phyloP scores from a whole-genome alignment of 768 basidiomycete genomes.

The Calocybe cyanea region DNA sequence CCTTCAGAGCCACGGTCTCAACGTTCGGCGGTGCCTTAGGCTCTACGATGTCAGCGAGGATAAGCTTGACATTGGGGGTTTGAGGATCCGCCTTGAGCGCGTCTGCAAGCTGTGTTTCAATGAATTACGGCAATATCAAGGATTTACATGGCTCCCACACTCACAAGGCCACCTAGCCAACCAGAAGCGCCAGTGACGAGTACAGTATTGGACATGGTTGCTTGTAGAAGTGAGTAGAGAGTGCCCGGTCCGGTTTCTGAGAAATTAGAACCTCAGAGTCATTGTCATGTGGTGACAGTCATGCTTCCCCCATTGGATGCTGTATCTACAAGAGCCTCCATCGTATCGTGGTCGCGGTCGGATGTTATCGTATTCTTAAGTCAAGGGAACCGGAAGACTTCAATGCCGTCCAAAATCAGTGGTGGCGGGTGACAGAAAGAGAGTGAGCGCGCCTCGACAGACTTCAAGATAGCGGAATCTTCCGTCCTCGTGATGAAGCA shows the following conservation, averaged over 20 bases:
- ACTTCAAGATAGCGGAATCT: too few species aligned
- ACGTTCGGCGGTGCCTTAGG: slow-evolving; percentile 29
- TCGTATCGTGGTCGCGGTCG: too few species aligned
- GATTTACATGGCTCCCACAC: slow-evolving; percentile 10
- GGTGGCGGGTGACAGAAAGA: too few species aligned
- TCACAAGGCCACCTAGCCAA: slow-evolving; percentile 34
- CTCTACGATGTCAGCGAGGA: slow-evolving; percentile 47
- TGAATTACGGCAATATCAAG: not conserved
- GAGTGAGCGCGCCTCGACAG: too few species aligned
- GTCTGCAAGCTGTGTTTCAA: slow-evolving; percentile 29
- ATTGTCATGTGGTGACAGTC: not conserved
- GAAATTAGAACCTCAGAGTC: not conserved
- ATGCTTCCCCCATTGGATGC: too few species aligned
- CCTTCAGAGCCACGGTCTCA: slow-evolving; percentile 30
- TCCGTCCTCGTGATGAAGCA: too few species aligned
- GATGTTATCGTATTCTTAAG: too few species aligned
- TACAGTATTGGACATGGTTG: slow-evolving; percentile 28
- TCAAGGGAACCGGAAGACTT: too few species aligned
- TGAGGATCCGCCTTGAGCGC: slow-evolving; percentile 27
- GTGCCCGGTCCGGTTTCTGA: not conserved
- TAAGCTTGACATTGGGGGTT: slow-evolving; percentile 38
- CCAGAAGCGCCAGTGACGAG: slow-evolving; percentile 45
- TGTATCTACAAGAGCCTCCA: too few species aligned
- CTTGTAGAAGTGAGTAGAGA: too few species aligned
- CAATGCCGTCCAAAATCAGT: too few species aligned